These are phyloP conservation scores for Neurospora tetraspora DNA, from an alignment of 495 filamentous ascomycete genomes.

Conservation along the genomic window DNA sequence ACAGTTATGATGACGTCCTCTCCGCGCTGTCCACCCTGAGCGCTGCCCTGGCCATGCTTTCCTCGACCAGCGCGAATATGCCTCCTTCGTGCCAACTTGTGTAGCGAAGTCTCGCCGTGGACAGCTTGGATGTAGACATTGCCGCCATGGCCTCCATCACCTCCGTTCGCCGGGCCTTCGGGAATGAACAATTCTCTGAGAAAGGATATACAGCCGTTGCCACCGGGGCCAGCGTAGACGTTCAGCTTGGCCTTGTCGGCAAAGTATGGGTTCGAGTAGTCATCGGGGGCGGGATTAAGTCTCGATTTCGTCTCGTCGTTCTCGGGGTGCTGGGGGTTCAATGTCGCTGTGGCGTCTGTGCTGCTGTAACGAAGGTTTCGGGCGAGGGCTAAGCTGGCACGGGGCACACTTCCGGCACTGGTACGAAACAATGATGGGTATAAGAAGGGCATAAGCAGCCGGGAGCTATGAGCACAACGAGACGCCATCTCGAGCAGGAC, in stretches of 20 bases:
- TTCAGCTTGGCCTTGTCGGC: slow-evolving; percentile 73
- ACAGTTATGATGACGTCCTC: slow-evolving; percentile 82
- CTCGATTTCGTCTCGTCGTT: slow-evolving; percentile 33
- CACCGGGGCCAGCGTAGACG: slow-evolving; percentile 67
- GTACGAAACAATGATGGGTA: slow-evolving; percentile 46
- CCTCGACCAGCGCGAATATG: slow-evolving; percentile 70
- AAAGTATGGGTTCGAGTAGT: slow-evolving; percentile 75
- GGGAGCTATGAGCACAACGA: slow-evolving; percentile 25
- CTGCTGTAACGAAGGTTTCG: slow-evolving; percentile 12
- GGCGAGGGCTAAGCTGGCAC: slow-evolving; percentile 12
- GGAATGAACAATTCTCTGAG: slow-evolving; percentile 78
- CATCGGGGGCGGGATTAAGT: slow-evolving; percentile 67
- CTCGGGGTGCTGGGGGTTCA: slow-evolving; percentile 13
- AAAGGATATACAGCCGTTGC: slow-evolving; percentile 89
- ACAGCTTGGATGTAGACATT: slow-evolving; percentile 92
- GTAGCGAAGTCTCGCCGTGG: slow-evolving; percentile 77
- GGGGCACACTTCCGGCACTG: slow-evolving; percentile 21
- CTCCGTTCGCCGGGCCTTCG: slow-evolving; percentile 91
- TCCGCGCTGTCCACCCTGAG: slow-evolving; percentile 67
- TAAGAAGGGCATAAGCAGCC: slow-evolving; percentile 53
- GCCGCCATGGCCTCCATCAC: slow-evolving; percentile 85
- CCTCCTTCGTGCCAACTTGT: slow-evolving; percentile 76
- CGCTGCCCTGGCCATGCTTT: slow-evolving; percentile 77
- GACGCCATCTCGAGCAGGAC: background rate
- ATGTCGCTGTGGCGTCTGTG: slow-evolving; percentile 20